Conservation (phyloP, 2,329 filamentous ascomycete genomes). For the Lachnellula arida region DNA sequence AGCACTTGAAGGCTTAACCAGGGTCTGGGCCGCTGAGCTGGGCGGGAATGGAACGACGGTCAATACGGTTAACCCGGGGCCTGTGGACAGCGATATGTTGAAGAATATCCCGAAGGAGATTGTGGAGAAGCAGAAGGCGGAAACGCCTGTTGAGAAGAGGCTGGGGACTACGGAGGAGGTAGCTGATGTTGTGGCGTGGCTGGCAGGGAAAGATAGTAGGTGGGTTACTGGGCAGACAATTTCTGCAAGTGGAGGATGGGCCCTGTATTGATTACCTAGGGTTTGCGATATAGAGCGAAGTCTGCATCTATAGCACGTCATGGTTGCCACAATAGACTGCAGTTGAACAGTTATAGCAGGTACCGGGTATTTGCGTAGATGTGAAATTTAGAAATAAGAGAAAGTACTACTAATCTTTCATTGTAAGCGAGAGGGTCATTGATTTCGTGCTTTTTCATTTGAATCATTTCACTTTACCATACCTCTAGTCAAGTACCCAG, state of each 20-base stretch:
- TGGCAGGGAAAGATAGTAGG: conserved; percentile 40
- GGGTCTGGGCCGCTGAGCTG: conserved; percentile 18
- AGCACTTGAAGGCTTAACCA: conserved; percentile 17
- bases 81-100: conserved; percentile 25
- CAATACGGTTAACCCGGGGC: conserved; percentile 16
- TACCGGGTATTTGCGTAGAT: too few relatives aligned
- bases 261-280: conserved; percentile 14
- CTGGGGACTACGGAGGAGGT: conserved; percentile 43
- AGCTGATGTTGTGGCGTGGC: conserved; percentile 41
- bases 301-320: too few relatives aligned
- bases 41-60: conserved; percentile 17
- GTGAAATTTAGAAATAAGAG: too few relatives aligned
- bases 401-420: too few relatives aligned
- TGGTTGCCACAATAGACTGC: too few relatives aligned
- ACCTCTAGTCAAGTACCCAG: neutral
- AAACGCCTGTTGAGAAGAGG: conserved; percentile 11
- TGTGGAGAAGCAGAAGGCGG: conserved; percentile 14
- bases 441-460: too few relatives aligned
- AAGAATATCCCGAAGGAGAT: conserved; percentile 16
- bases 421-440: too few relatives aligned
- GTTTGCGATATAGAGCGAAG: too few relatives aligned
- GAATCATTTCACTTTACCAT: too few relatives aligned
- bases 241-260: conserved; percentile 18
- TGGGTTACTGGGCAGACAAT: conserved; percentile 42
- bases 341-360: too few relatives aligned